Conservation (phyloP, 768 basidiomycete genomes). For the Rhizopogon vinicolor region DNA sequence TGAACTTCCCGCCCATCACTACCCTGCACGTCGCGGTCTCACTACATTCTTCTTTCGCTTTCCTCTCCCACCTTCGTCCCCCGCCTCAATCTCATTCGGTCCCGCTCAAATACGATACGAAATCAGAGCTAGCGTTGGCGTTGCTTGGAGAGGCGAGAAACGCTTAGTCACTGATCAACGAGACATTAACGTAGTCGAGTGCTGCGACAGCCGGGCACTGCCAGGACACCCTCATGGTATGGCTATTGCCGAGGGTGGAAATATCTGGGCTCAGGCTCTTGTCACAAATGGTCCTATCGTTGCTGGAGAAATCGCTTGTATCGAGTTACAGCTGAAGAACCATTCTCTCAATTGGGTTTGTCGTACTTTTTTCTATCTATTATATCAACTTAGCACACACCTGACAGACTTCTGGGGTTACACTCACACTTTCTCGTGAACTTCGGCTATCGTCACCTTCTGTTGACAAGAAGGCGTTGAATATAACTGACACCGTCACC, state of each 20-base stretch:
- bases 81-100: slow-evolving; percentile 69
- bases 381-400: neutral
- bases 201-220: slow-evolving; percentile 31
- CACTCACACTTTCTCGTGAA: slow-evolving; percentile 54
- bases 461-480: slow-evolving; percentile 43
- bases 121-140: slow-evolving; percentile 65
- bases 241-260: slow-evolving; percentile 72
- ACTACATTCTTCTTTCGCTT: slow-evolving; percentile 82
- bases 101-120: slow-evolving; percentile 69
- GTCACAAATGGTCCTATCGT: slow-evolving; percentile 60
- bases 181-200: slow-evolving; percentile 62
- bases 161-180: slow-evolving; percentile 60
- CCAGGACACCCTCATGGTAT: slow-evolving; percentile 48
- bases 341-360: slow-evolving; percentile 74
- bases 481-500: slow-evolving; percentile 63
- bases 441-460: slow-evolving; percentile 49
- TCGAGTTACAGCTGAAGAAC: slow-evolving; percentile 80
- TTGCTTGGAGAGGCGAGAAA: slow-evolving; percentile 72
- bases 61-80: slow-evolving; percentile 61
- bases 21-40: slow-evolving; percentile 68
- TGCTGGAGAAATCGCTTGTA: slow-evolving; percentile 64
- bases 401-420: slow-evolving; percentile 62
- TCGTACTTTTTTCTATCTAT: slow-evolving; percentile 1
- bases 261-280: slow-evolving; percentile 70
- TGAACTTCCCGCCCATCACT: slow-evolving; percentile 54